Conservation (phyloP, 805 yeast species). For the Saccharomycopsis selenospora region DNA sequence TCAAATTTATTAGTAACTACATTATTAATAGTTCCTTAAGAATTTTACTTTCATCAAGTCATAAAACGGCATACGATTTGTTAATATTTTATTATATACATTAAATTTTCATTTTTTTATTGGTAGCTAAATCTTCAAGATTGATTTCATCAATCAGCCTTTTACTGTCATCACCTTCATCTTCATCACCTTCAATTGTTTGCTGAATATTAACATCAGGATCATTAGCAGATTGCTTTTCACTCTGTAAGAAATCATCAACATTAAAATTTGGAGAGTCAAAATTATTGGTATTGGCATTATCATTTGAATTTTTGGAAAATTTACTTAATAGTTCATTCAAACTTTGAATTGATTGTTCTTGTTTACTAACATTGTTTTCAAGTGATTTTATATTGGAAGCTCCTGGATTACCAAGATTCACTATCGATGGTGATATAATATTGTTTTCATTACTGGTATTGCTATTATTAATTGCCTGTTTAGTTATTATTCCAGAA, state of each 20-base stretch:
- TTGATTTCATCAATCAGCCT: background rate
- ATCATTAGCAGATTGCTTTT: no score
- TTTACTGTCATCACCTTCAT: background rate
- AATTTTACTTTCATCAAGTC: no score
- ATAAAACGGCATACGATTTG: no score
- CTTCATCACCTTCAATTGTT: no score
- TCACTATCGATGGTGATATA: background rate
- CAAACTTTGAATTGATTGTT: constrained; percentile 16
- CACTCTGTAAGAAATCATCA: constrained; percentile 18
- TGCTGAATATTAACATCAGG: no score
- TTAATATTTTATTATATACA: no score
- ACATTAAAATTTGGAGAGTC: constrained; percentile 13
- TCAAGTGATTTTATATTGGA: constrained; percentile 11
- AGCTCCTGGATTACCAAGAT: background rate
- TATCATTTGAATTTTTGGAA: background rate
- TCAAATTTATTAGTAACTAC: no score
- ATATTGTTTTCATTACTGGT: background rate
- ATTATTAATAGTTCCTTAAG: no score
- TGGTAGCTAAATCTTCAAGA: background rate
- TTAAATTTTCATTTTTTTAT: background rate
- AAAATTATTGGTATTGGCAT: constrained; percentile 2
- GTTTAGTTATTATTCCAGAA: no score
- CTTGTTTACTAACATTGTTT: constrained; percentile 15
- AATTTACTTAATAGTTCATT: constrained; percentile 15
- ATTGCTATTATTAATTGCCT: no score